These are phyloP conservation scores for Crassisporium funariophilum DNA, from an alignment of 768 basidiomycete species.

Conservation along the genomic window DNA sequence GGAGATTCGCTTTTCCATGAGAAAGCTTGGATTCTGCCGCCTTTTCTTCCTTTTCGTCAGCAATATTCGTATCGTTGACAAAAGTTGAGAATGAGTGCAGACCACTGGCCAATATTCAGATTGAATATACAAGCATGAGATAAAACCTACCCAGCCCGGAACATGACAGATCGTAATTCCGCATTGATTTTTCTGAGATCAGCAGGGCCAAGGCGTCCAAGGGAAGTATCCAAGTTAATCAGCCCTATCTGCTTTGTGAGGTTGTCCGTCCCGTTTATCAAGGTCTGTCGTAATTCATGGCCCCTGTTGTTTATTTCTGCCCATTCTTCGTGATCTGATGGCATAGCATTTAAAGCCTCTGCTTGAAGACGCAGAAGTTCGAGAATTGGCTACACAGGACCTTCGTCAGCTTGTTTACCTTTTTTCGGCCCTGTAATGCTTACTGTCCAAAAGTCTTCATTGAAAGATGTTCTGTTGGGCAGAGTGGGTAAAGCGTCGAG, in stretches of 20 bases:
- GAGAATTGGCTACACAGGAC: conserved; percentile 30
- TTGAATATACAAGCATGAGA: neutral
- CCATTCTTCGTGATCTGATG: conserved; percentile 40
- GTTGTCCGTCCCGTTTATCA: conserved; percentile 33
- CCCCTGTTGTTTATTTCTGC: conserved; percentile 26
- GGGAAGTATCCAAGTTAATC: conserved; percentile 43
- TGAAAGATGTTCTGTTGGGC: conserved; percentile 27
- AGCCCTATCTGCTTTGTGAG: conserved; percentile 38
- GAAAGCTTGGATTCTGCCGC: conserved; percentile 4
- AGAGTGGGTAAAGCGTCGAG: neutral
- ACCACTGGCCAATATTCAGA: conserved; percentile 23
- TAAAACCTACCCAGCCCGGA: conserved; percentile 36
- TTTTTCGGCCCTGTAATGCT: conserved; percentile 6
- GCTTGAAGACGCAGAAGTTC: conserved; percentile 36
- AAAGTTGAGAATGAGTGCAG: conserved; percentile 41
- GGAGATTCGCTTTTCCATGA: conserved; percentile 11
- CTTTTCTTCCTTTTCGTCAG: conserved; percentile 25
- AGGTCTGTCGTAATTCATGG: conserved; percentile 23
- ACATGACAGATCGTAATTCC: conserved; percentile 41
- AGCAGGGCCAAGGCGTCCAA: conserved; percentile 43
- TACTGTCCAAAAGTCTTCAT: conserved; percentile 31
- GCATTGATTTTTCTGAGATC: conserved; percentile 41
- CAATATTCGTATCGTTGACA: conserved; percentile 33
- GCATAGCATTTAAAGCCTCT: conserved; percentile 30
- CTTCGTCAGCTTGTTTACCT: neutral